Base-by-base conservation (phyloP, 106 monocot species). In the Dioscorea zingiberensis region DNA sequence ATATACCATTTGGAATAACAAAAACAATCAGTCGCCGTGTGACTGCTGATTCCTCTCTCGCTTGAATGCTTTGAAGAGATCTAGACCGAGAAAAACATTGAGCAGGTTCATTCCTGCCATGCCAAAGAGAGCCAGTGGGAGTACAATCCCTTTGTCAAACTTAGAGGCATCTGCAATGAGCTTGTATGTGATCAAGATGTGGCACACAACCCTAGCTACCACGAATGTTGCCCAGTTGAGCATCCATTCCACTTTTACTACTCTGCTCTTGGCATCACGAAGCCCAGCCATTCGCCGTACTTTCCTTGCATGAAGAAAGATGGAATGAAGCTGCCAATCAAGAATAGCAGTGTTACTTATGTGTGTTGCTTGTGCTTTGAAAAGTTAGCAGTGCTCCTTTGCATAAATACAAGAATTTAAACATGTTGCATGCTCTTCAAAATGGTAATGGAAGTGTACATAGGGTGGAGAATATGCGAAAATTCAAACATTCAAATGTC, bases 81-180 rank as follows among this genome's bases (percentile, higher is more conserved):
- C 95, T 30, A 81, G 74, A 2, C 95, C 95, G 16, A 92, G 86
- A 59, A 77, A 77, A 55, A 97, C n/a, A 67, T 97, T 97, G 19
- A 91, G 77, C 59, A 85, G 2, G 70, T 97, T 91, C 91, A 97
- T 91, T 27, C 91, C 95, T 57, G 77, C 74, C 88, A 97, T 97
- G 21, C 95, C 95, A 48, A 80, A 79, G 21, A 97, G 75, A 23
- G 95, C 91, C n/a, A 97, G 69, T 9, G 95, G 84, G 46, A 97
- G 88, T 69, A 92, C 91, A 28, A 97, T 84, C 57, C 91, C 95
- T 57, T 62, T 67, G 1, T 58, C 67, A 58, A 97, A 97, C 67
- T 92, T 97, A 19, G 71, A 58, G 24, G 95, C 85, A 68, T 97
- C 91, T 5, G 54, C 11, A 47, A 92, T 71, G 29, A 97, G 74